Base-by-base conservation (phyloP, 2,329 filamentous ascomycete genomes). In the Fusarium nematophilum region DNA sequence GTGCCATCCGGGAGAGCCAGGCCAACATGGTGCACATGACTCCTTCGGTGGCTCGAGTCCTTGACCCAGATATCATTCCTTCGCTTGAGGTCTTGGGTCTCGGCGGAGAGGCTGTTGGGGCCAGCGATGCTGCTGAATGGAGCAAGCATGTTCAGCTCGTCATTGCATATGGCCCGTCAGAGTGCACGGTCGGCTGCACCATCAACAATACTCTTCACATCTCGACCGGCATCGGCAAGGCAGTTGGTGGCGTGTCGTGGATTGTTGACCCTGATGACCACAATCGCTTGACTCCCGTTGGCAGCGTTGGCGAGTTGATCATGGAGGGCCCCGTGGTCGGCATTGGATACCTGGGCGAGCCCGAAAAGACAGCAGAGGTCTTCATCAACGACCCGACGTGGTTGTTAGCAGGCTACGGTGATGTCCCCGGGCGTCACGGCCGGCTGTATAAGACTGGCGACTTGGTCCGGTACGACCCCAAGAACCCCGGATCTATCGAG, bases 391-490 rank as follows among this genome's bases (percentile, higher is more conserved):
- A 84, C 47, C 84, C 83, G 2, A 69, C 68, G 1, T 88, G 84
- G 83, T 74, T 83, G 2, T 67, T 75, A 5, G 68, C 70, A 1
- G 79, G 80, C 11, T 66, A 74, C 25, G 71, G 72, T 5, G 36
- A 65, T 9, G 53, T 66, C 2, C 47, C 71, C 8, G 79, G 79
- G 2, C 73, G 78, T 5, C 64, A 58, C 9, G 78, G 78, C 2
- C 74, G 80, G 4, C 64, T 87, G 4, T 87, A 87, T 68, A 84
- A 82, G 64, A 87, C 85, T 0, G 86, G 86, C 4, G 86, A 88
- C 62, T 74, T 87, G 1, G 85, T 82, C 3, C 76, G 75, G 21
- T 84, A 86, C 53, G 76, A 83, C 49, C 67, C 72, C 0, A 80
- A 86, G 3, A 79, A 84, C 36, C 82, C 83, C 1, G 78, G 77